Evolutionary conservation across 768 basidiomycete species (phyloP), one percentile per base, ranked within the genome.

Genomic region (Lactifluus pinguis): DNA sequence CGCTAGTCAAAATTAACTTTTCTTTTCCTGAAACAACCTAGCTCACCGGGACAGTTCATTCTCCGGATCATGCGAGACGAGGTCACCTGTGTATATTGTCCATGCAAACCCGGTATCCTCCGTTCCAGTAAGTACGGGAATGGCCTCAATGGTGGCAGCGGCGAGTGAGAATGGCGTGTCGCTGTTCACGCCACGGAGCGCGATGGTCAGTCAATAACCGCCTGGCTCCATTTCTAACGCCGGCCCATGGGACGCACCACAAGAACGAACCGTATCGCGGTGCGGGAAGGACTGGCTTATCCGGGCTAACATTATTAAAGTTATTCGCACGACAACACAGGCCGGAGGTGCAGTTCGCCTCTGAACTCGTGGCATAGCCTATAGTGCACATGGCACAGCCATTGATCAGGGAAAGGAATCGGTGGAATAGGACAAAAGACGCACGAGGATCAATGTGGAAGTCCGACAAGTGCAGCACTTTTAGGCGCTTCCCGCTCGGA

Each of bases 401-500:
- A 51, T 13, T 21, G 6, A 50, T 32, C 39, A 53, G 48, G 38
- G 54, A 55, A 55, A 14, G 47, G 38, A 13, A 10, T 48, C 17
- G n/a, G 25, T 15, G 1, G 36, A 14, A 19, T 32, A 51, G 50
- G 48, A 41, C 41, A 14, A 45, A 51, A 55, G 19, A 66, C 79
- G 52, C 65, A 85, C 87, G 79, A 42, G 87, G 84, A 70, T 90
- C 88, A 53, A 91, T 72, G 69, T 89, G 89, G 59, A 87, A 76
- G 67, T 90, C 88, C 1, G 86, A 87, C n/a, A 91, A 58, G 68
- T 90, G 89, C 59, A 91, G 71, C 0, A 89, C 83, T 69, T 87
- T 89, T 47, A 89, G 73, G 41, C 82, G 76, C 66, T 86, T 71
- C 13, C 87, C 87, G 48, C 82, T 86, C 15, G 79, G 78, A 68